Conservation (phyloP, 192 early-diverging fungal genomes). For the Martensiomyces pterosporus region DNA sequence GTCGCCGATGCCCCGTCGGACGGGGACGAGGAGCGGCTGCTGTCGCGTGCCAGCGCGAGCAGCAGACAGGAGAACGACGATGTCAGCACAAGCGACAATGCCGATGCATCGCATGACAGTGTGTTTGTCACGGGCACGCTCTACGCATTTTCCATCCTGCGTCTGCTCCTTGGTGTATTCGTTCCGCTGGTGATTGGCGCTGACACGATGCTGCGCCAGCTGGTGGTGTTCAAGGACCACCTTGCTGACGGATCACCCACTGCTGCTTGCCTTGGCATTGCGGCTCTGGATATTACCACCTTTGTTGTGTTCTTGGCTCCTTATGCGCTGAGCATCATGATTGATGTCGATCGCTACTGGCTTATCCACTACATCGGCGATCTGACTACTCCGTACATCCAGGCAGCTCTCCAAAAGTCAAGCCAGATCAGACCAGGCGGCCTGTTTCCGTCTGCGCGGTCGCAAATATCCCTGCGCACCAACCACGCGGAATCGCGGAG, state of each 20-base stretch:
- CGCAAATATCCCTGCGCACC: conserved; percentile 46
- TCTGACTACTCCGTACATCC: conserved; percentile 8
- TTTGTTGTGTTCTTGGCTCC: conserved; percentile 39
- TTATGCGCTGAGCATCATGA: conserved; percentile 20
- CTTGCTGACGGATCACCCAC: conserved; percentile 39
- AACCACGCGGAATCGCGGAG: conserved; percentile 5
- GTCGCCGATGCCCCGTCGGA: neutral
- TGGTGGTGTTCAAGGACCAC: conserved; percentile 39
- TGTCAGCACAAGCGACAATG: neutral
- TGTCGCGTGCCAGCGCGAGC: neutral
- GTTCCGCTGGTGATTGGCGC: conserved; percentile 28
- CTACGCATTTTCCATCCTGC: conserved; percentile 10
- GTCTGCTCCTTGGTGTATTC: conserved; percentile 19
- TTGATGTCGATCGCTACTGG: conserved; percentile 27
- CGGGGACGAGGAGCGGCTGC: conserved; percentile 11
- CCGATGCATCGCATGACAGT: neutral
- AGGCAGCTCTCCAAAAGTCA: neutral
- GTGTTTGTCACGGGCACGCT: neutral
- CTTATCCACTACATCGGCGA: conserved; percentile 7
- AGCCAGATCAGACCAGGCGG: no score
- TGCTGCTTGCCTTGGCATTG: conserved; percentile 28
- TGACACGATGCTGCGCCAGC: conserved; percentile 41
- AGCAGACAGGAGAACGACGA: no score
- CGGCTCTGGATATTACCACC: conserved; percentile 25
- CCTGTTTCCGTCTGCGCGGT: conserved; percentile 7